Percentiles rank a stretch among this genome's conserved stretches.
Evolutionary conservation across 2,329 filamentous ascomycete species (phyloP).

Genomic region (Hyphodiscus sp.): DNA sequence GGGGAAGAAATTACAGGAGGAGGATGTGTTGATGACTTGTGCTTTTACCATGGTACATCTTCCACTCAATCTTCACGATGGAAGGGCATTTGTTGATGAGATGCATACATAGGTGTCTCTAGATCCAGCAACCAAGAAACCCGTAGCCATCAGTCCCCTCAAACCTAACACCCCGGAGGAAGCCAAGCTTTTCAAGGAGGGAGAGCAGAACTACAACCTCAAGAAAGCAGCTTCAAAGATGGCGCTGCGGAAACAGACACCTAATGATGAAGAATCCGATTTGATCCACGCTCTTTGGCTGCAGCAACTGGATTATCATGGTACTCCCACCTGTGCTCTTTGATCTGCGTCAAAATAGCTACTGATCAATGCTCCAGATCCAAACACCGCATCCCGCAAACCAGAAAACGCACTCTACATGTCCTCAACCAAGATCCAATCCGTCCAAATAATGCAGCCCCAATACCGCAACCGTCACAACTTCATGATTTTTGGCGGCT

Average conservation of each 20-base stretch:
- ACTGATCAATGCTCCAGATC: conserved; percentile 32
- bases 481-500: conserved; percentile 72
- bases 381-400: conserved; percentile 45
- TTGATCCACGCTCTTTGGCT: conserved; percentile 67
- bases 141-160: conserved; percentile 54
- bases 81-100: not conserved
- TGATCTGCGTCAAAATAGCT: not conserved
- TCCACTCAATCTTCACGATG: not conserved
- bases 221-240: conserved; percentile 56
- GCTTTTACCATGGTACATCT: conserved; percentile 62
- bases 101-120: conserved; percentile 40
- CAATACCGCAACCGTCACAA: conserved; percentile 63
- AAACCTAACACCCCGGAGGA: conserved; percentile 56
- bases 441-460: conserved; percentile 68
- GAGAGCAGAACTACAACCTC: conserved; percentile 58
- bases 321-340: not conserved
- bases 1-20: conserved; percentile 44
- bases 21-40: conserved; percentile 64
- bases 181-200: conserved; percentile 51
- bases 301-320: conserved; percentile 53
- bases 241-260: conserved; percentile 56
- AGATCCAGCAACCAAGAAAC: conserved; percentile 59
- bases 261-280: conserved; percentile 62
- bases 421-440: conserved; percentile 54
- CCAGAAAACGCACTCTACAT: conserved; percentile 55